Evolutionary conservation across 1,284 basidiomycete genomes (phyloP).

Genomic region (Pseudomicrostroma phylloplanum): DNA sequence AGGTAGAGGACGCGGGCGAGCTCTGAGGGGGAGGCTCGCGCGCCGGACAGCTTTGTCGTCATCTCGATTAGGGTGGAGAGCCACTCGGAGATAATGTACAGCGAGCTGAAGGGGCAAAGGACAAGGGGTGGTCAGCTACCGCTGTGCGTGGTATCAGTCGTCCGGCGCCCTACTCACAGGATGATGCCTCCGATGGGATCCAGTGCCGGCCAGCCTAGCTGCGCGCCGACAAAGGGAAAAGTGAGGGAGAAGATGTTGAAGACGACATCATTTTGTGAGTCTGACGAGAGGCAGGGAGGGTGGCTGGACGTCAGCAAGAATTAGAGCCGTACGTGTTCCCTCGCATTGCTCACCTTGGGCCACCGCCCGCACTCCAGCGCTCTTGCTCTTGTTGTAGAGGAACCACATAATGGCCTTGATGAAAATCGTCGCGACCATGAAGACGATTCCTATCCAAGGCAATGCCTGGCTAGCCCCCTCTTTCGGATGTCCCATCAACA

Average conservation of each 20-base stretch:
- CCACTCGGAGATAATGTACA: slow-evolving; percentile 16
- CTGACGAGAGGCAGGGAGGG: slow-evolving; percentile 47
- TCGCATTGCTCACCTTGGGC: slow-evolving; percentile 29
- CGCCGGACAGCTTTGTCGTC: slow-evolving; percentile 16
- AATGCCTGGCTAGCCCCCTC: slow-evolving; percentile 28
- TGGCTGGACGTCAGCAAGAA: background rate
- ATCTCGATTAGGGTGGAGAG: slow-evolving; percentile 13
- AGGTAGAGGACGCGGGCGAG: slow-evolving; percentile 28
- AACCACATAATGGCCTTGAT: slow-evolving; percentile 56
- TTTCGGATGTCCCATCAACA: slow-evolving; percentile 11
- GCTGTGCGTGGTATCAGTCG: no score
- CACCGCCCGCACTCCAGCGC: slow-evolving; percentile 50
- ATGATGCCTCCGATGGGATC: slow-evolving; percentile 42
- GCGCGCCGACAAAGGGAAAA: slow-evolving; percentile 53
- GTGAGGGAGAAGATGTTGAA: slow-evolving; percentile 58
- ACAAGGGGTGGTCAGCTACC: no score
- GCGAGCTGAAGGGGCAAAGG: background rate
- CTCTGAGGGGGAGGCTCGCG: slow-evolving; percentile 12
- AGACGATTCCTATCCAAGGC: slow-evolving; percentile 42
- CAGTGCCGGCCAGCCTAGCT: slow-evolving; percentile 30
- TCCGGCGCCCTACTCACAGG: background rate
- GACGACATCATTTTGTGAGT: slow-evolving; percentile 55
- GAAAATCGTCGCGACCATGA: slow-evolving; percentile 58
- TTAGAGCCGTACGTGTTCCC: background rate
- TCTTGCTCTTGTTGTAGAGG: slow-evolving; percentile 50